Conservation (phyloP, 2,329 filamentous ascomycete genomes). For the Gaeumannomyces sp. region DNA sequence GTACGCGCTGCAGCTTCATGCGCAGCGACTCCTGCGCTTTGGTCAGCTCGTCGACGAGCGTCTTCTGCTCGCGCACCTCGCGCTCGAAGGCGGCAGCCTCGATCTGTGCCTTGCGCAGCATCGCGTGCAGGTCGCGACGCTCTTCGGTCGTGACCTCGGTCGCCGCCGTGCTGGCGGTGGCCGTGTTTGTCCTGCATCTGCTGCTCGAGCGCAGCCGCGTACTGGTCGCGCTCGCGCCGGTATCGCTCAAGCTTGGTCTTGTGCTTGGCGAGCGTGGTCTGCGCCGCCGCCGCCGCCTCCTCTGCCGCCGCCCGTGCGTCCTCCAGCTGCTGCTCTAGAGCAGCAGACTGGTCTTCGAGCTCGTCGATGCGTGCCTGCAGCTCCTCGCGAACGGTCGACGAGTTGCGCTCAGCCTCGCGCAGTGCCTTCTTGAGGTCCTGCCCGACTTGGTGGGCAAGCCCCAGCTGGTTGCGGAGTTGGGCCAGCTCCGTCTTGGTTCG, state of each 20-base stretch:
- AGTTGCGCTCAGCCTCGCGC: slow-evolving; percentile 44
- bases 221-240: slow-evolving; percentile 40
- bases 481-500: slow-evolving; percentile 48
- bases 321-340: slow-evolving; percentile 52
- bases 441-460: slow-evolving; percentile 51
- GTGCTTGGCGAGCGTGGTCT: slow-evolving; percentile 35
- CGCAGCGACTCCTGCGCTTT: slow-evolving; percentile 55
- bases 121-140: slow-evolving; percentile 52
- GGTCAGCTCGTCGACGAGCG: slow-evolving; percentile 51
- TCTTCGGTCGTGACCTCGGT: slow-evolving; percentile 44
- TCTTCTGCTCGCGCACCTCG: slow-evolving; percentile 63
- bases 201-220: slow-evolving; percentile 26
- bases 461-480: slow-evolving; percentile 54
- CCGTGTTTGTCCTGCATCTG: slow-evolving; percentile 22
- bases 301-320: slow-evolving; percentile 46
- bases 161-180: slow-evolving; percentile 21
- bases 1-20: slow-evolving; percentile 62
- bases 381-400: slow-evolving; percentile 34
- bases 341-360: slow-evolving; percentile 52
- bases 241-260: slow-evolving; percentile 46
- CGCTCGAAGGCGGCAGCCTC: slow-evolving; percentile 65
- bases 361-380: slow-evolving; percentile 50
- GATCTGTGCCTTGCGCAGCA: slow-evolving; percentile 56
- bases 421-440: slow-evolving; percentile 46
- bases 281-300: slow-evolving; percentile 38